A percentile compares a stretch with the other conserved stretches of the same genome.
phyloP scores from a whole-genome alignment of 495 filamentous ascomycete genomes.

The Astrothelium subdiscretum region DNA sequence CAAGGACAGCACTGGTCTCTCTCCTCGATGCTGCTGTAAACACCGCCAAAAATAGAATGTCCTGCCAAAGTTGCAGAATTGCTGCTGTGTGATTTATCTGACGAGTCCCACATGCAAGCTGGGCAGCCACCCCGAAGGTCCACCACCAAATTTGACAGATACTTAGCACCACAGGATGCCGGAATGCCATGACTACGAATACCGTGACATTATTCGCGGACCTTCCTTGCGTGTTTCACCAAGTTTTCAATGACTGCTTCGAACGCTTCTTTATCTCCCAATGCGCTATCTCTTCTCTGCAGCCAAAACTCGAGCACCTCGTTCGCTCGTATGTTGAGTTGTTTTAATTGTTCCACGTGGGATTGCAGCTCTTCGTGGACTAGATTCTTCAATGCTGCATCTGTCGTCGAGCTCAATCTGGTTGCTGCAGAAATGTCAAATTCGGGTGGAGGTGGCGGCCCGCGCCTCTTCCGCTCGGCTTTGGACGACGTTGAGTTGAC shows the following conservation, averaged over 20 bases:
- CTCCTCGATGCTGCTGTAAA: too few relatives aligned
- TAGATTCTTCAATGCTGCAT: slow-evolving; percentile 63
- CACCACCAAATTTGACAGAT: too few relatives aligned
- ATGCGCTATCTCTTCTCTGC: slow-evolving; percentile 66
- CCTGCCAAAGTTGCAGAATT: too few relatives aligned
- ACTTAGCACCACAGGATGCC: background rate
- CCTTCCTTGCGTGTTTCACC: slow-evolving; percentile 33
- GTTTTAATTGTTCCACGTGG: slow-evolving; percentile 63
- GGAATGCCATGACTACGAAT: background rate
- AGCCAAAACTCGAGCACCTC: slow-evolving; percentile 84
- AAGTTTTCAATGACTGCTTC: slow-evolving; percentile 97
- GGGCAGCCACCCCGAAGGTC: too few relatives aligned
- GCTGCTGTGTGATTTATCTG: too few relatives aligned
- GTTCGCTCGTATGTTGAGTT: slow-evolving; percentile 53
- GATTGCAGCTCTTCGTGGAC: slow-evolving; percentile 60
- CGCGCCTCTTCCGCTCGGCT: slow-evolving; percentile 33
- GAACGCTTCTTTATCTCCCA: slow-evolving; percentile 89
- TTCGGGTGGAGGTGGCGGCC: slow-evolving; percentile 54
- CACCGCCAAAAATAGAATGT: too few relatives aligned
- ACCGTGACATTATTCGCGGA: background rate
- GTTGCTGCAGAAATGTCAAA: slow-evolving; percentile 69
- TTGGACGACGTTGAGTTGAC: slow-evolving; percentile 39
- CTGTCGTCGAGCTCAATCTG: slow-evolving; percentile 71
- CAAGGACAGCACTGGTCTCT: too few relatives aligned
- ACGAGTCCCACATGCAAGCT: too few relatives aligned